Evolutionary conservation across 345 rosid species (phyloP), one percentile per base, ranked within the genome.

Genomic region (Pistacia atlantica): DNA sequence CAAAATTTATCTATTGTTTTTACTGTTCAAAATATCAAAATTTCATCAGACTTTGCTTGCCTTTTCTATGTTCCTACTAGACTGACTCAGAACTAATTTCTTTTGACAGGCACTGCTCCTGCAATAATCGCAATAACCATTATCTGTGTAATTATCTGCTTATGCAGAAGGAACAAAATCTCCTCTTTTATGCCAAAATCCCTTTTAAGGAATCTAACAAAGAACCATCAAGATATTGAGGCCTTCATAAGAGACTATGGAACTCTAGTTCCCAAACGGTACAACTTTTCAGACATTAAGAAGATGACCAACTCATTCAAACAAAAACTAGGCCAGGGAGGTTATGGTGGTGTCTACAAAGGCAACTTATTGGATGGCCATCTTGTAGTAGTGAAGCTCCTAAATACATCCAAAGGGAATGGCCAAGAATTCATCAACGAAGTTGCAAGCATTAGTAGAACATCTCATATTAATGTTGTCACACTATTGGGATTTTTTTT

Each of bases 391-490:
- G 72, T 83, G 3, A 83, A 83, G 37, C 2, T 77, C 4, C 64
- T 83, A 2, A 73, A 80, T 14, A 9, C 16, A 22, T 48, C 73
- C 8, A 73, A 74, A 73, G 81, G 81, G 0, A 33, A 73, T 58
- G 86, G 75, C 17, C 57, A 77, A 65, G 81, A 80, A 13, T 79
- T 79, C 22, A 76, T 83, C 18, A 80, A 83, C 17, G 86, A 83
- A 61, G 86, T 83, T 55, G 79, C 69, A 0, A 80, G 77, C 65
- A 77, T 82, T 16, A 75, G 84, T 8, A 71, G 55, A 69, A 78
- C 84, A 37, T 81, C 75, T 11, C 78, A 69, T 71, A 67, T 75
- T n/a, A 83, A 83, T 6, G 45, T 83, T 11, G 83, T 78, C 7
- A 65, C 49, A 14, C 78, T 75, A 5, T 0, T 78, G 1, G 80